Conservation (phyloP, 768 basidiomycete genomes). For the Chiua virens region DNA sequence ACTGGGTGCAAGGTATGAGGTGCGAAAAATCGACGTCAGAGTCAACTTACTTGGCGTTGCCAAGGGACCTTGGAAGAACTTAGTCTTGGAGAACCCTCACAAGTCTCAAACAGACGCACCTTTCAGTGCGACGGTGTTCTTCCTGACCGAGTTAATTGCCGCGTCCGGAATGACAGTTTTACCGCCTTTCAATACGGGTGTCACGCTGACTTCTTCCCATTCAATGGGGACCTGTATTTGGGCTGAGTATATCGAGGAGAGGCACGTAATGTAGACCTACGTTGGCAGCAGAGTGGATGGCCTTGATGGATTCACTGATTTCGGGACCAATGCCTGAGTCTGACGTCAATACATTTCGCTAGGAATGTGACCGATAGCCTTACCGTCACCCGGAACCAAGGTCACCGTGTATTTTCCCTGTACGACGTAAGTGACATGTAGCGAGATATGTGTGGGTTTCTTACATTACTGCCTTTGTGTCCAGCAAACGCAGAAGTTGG, state of each 20-base stretch:
- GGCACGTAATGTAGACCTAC: slow-evolving; percentile 39
- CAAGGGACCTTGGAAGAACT: slow-evolving; percentile 66
- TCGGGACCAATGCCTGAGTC: slow-evolving; percentile 92
- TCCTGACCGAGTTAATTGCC: slow-evolving; percentile 90
- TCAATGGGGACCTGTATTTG: slow-evolving; percentile 83
- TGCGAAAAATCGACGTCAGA: not conserved
- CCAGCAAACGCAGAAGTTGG: slow-evolving; percentile 91
- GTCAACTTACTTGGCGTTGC: slow-evolving; percentile 87
- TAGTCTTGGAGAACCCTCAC: slow-evolving; percentile 3
- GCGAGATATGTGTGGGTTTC: slow-evolving; percentile 27
- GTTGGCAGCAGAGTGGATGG: slow-evolving; percentile 87
- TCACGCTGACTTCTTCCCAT: slow-evolving; percentile 99
- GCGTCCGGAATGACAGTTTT: slow-evolving; percentile 95
- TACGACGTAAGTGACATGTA: slow-evolving; percentile 4
- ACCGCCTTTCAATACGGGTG: slow-evolving; percentile 89
- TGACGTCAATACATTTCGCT: slow-evolving; percentile 16
- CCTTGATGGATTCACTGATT: slow-evolving; percentile 94
- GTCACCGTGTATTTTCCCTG: slow-evolving; percentile 98
- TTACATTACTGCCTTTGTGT: slow-evolving; percentile 83
- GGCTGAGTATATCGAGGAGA: slow-evolving; percentile 11
- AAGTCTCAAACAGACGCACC: slow-evolving; percentile 45
- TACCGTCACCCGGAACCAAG: slow-evolving; percentile 95
- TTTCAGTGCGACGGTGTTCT: slow-evolving; percentile 97
- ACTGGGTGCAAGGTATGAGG: slow-evolving; percentile 49
- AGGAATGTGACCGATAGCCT: slow-evolving; percentile 13